Percentiles rank a stretch among this genome's conserved stretches.
phyloP scores from a whole-genome alignment of 2,329 filamentous ascomycete genomes.

The Neonectria punicea region DNA sequence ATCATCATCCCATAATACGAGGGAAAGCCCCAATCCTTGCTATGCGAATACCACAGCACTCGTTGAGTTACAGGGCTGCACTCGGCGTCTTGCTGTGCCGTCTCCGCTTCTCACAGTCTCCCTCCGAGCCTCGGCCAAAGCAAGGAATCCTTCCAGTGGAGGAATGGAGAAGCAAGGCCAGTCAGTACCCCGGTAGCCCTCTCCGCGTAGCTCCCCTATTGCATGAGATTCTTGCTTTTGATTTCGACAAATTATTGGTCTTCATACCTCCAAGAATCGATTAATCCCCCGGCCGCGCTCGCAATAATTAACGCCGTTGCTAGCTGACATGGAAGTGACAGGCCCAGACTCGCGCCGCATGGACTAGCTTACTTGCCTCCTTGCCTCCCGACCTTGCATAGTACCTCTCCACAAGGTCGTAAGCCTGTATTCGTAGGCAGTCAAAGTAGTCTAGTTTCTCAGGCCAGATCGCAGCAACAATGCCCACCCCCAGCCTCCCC shows the following conservation, averaged over 20 bases:
- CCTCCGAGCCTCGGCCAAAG: not conserved
- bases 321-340: conserved; percentile 8
- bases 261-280: not conserved
- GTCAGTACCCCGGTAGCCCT: not conserved
- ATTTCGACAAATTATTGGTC: too few species aligned
- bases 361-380: not conserved
- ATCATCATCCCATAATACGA: not conserved
- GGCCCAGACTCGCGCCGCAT: conserved; percentile 10
- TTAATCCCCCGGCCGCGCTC: not conserved
- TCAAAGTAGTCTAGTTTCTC: not conserved
- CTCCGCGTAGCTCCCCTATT: conserved; percentile 1
- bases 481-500: not conserved
- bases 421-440: not conserved
- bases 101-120: conserved; percentile 12
- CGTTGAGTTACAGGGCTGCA: not conserved
- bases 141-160: not conserved
- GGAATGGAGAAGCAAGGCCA: conserved; percentile 7
- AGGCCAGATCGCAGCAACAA: conserved; percentile 24
- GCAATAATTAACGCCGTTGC: conserved; percentile 5
- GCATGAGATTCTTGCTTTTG: not conserved
- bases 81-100: conserved; percentile 8
- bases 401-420: not conserved
- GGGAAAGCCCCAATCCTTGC: not conserved
- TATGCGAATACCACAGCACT: not conserved
- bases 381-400: not conserved